These are phyloP conservation scores for Cenchrus fungigraminus DNA, from an alignment of 176 grass and related monocot genomes.

Conservation along the genomic window DNA sequence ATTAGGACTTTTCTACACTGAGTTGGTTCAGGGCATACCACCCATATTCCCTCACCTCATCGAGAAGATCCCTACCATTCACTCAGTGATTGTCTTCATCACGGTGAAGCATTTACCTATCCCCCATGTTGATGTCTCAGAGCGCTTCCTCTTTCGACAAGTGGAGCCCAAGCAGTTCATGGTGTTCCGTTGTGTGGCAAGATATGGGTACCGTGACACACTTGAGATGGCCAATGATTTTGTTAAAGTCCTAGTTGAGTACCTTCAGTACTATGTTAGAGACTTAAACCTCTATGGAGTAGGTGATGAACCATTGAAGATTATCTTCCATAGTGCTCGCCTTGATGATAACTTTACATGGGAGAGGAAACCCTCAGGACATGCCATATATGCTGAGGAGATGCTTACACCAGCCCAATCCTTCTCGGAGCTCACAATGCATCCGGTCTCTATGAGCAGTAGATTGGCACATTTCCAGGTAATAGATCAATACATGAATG, in stretches of 20 bases:
- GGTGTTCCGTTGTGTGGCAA: constrained; percentile 67
- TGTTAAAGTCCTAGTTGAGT: constrained; percentile 47
- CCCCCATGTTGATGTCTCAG: constrained; percentile 40
- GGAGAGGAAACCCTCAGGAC: constrained; percentile 8
- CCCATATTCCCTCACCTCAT: constrained; percentile 77
- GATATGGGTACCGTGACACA: constrained; percentile 72
- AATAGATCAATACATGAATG: not conserved
- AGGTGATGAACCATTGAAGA: constrained; percentile 14
- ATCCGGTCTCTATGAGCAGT: constrained; percentile 45
- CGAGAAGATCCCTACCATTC: constrained; percentile 64
- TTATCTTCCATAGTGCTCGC: constrained; percentile 40
- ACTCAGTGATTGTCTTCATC: constrained; percentile 63
- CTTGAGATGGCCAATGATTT: constrained; percentile 55
- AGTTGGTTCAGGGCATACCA: constrained; percentile 78
- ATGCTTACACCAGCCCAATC: constrained; percentile 49
- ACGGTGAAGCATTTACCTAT: constrained; percentile 64
- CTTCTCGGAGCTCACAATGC: constrained; percentile 57
- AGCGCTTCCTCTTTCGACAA: constrained; percentile 77
- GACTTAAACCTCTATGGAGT: constrained; percentile 48
- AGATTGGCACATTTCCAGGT: constrained; percentile 44
- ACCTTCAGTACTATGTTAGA: constrained; percentile 56
- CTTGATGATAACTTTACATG: constrained; percentile 22
- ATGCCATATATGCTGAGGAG: constrained; percentile 44
- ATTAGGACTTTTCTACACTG: constrained; percentile 70
- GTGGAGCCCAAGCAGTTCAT: constrained; percentile 51